Conservation (phyloP, 2,329 filamentous ascomycete genomes). For the Pyrenophora teres region DNA sequence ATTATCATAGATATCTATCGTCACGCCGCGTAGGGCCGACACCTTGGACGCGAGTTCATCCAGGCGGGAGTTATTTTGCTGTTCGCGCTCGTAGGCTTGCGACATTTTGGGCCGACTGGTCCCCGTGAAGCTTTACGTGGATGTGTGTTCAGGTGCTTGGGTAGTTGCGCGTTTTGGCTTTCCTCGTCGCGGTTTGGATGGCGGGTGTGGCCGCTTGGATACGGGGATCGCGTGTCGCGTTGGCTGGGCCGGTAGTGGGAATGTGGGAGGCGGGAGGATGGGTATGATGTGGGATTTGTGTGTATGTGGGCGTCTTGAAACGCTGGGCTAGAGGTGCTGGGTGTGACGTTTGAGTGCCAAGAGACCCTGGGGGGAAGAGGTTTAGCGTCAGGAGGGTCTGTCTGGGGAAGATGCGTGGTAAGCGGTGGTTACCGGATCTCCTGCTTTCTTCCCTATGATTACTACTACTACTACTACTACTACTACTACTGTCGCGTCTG, state of each 20-base stretch:
- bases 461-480: too few species aligned
- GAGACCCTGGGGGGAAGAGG: slow-evolving; percentile 11
- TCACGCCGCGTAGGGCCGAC: slow-evolving; percentile 87
- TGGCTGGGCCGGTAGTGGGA: not conserved
- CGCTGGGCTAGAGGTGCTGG: not conserved
- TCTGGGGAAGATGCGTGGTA: slow-evolving; percentile 3
- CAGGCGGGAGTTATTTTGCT: slow-evolving; percentile 94
- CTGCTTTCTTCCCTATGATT: not conserved
- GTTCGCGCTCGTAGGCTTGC: slow-evolving; percentile 63
- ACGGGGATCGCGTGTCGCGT: not conserved
- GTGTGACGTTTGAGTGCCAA: slow-evolving; percentile 19
- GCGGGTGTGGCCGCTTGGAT: not conserved
- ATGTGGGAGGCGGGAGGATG: not conserved
- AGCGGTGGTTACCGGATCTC: not conserved
- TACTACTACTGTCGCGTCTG: too few species aligned
- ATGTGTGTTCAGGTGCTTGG: too few species aligned
- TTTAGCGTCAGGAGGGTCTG: slow-evolving; percentile 4
- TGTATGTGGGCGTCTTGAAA: not conserved
- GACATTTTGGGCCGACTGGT: slow-evolving; percentile 50
- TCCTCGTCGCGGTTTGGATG: not conserved
- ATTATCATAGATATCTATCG: slow-evolving; percentile 97
- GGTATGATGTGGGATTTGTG: not conserved
- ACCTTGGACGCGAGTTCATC: slow-evolving; percentile 91
- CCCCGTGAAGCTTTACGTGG: too few species aligned
- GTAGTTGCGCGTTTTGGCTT: slow-evolving; percentile 1